phyloP scores from a whole-genome alignment of 2,329 filamentous ascomycete genomes.

The Lasiodiplodia gonubiensis region DNA sequence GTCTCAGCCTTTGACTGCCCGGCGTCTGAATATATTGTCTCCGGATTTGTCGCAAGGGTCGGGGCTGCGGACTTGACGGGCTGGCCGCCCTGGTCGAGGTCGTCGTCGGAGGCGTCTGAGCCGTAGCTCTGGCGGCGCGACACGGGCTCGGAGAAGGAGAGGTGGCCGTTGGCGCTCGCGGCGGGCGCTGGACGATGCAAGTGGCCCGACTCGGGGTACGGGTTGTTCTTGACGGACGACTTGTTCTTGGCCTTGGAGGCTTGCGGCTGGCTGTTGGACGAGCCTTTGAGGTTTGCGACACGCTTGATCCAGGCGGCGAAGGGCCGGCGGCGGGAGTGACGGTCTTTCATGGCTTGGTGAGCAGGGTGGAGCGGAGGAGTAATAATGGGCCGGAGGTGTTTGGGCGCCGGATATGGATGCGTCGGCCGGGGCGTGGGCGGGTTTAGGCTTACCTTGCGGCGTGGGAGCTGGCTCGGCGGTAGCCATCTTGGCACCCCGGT shows the following conservation, averaged over 20 bases:
- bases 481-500: slow-evolving; percentile 44
- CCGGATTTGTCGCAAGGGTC: slow-evolving; percentile 82
- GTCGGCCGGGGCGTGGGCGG: slow-evolving; percentile 24
- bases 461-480: slow-evolving; percentile 52
- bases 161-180: slow-evolving; percentile 51
- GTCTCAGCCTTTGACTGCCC: slow-evolving; percentile 84
- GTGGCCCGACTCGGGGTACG: slow-evolving; percentile 84
- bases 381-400: slow-evolving; percentile 17
- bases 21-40: slow-evolving; percentile 74
- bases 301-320: slow-evolving; percentile 96
- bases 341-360: slow-evolving; percentile 59
- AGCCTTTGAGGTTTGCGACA: slow-evolving; percentile 84
- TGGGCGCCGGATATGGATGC: slow-evolving; percentile 23
- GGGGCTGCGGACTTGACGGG: slow-evolving; percentile 75
- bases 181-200: slow-evolving; percentile 60
- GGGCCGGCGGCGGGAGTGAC: slow-evolving; percentile 76
- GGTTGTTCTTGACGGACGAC: slow-evolving; percentile 75
- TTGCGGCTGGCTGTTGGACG: slow-evolving; percentile 62
- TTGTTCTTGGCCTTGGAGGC: slow-evolving; percentile 49
- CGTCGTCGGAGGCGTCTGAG: slow-evolving; percentile 59
- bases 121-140: slow-evolving; percentile 56
- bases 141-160: slow-evolving; percentile 58
- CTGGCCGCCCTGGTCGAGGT: slow-evolving; percentile 49
- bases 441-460: slow-evolving; percentile 49
- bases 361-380: slow-evolving; percentile 16